Evolutionary conservation across 2,329 filamentous ascomycete genomes (phyloP), one percentile per base, ranked within the genome.

Genomic region (Cladosporium sp.): DNA sequence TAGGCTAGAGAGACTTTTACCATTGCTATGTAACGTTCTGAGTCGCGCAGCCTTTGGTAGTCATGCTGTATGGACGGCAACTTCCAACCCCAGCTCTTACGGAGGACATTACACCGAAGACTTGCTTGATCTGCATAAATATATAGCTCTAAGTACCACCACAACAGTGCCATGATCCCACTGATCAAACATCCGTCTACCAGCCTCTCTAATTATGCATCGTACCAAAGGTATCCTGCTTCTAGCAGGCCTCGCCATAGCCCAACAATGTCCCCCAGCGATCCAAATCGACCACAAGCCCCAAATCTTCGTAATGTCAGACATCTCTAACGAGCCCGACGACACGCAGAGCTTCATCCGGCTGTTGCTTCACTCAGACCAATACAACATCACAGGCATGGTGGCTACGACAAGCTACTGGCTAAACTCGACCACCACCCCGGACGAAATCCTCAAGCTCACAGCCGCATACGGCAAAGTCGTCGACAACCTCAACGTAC

Each of bases 401-500:
- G 68, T 67, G 1, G 71, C 71, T 8, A 67, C 70, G 0, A 73
- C 72, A 8, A 69, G 67, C 11, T 70, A 69, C 50, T 74, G 72
- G 71, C 68, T 70, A 6, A 71, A 71, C 37, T 68, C 67, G 23
- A 69, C 69, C 8, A 69, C 69, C 1, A 70, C 68, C 44, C 71
- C 72, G 3, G 67, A 71, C n/a, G 67, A 70, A 53, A 74, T 76
- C 50, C 64, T 70, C 16, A 67, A 70, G n/a, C 71, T 74, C 21
- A 73, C 74, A 18, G 53, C 65, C 37, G 74, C 69, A 2, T 77
- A 76, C 58, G 69, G 68, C 31, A 67, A 76, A 31, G 72, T 74
- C 10, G 65, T 70, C 21, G 76, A 80, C 28, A 85, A 82, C 64
- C 77, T 86, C 26, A 74, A 75, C 56, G 57, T 66, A 1, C 81